Percentiles rank a stretch among this genome's conserved stretches.
Conservation (phyloP, 78 protist species). For the Protostelium mycophagum region DNA sequence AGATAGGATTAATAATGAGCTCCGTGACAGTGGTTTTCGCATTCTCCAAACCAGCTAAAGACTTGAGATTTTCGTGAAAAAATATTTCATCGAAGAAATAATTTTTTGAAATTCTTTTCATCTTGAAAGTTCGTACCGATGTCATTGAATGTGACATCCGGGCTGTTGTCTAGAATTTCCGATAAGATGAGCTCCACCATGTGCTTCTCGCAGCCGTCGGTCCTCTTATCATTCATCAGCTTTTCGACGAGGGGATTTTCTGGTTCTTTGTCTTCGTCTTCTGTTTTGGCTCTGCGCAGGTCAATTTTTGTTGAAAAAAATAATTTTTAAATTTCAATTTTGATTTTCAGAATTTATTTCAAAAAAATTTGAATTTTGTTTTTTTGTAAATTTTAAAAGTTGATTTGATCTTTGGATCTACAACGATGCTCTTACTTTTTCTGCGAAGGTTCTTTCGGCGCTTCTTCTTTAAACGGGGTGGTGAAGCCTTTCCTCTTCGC, state of each 20-base stretch:
- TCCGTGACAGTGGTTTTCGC: constrained; percentile 60
- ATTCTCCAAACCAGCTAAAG: constrained; percentile 49
- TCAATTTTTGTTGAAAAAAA: not conserved
- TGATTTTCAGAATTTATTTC: not conserved
- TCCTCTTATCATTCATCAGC: constrained; percentile 5
- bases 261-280: not conserved
- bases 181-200: constrained; percentile 9
- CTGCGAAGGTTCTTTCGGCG: constrained; percentile 10
- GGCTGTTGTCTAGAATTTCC: constrained; percentile 36
- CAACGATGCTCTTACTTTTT: not conserved
- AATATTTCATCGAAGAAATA: constrained; percentile 48
- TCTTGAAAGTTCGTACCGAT: constrained; percentile 53
- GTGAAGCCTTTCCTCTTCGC: constrained; percentile 28
- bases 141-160: constrained; percentile 32
- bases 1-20: constrained; percentile 34
- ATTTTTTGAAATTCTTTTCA: constrained; percentile 33
- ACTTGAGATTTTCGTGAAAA: not conserved
- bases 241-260: not conserved
- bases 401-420: not conserved
- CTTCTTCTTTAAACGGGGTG: constrained; percentile 33
- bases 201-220: not conserved
- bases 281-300: not conserved
- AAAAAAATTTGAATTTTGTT: not conserved
- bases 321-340: too few relatives aligned
- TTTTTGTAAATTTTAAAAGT: not conserved